Conservation (phyloP, 2,329 filamentous ascomycete species). For the Mollisiaceae sp. region DNA sequence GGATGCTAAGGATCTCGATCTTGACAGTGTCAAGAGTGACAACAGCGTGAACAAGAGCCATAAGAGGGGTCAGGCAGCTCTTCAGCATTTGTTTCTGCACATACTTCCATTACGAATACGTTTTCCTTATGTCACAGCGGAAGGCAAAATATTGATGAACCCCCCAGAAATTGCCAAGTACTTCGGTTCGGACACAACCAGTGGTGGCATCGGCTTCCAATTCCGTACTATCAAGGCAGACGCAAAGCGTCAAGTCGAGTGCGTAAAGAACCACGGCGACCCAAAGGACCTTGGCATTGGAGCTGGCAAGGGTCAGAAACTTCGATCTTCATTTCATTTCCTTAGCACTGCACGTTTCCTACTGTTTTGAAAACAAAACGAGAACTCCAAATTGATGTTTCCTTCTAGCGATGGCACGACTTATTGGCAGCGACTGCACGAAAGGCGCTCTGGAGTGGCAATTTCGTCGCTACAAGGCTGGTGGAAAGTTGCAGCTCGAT, state of each 20-base stretch:
- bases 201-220: slow-evolving; percentile 63
- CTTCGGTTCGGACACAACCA: slow-evolving; percentile 62
- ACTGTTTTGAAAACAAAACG: not conserved
- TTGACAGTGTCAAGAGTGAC: slow-evolving; percentile 27
- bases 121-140: slow-evolving; percentile 4
- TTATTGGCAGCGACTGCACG: slow-evolving; percentile 22
- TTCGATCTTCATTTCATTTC: slow-evolving; percentile 13
- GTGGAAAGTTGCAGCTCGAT: slow-evolving; percentile 53
- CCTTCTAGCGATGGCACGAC: slow-evolving; percentile 22
- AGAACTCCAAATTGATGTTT: slow-evolving; percentile 20
- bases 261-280: slow-evolving; percentile 52
- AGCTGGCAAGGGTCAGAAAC: slow-evolving; percentile 23
- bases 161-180: slow-evolving; percentile 60
- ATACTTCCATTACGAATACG: not conserved
- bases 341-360: slow-evolving; percentile 14
- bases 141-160: slow-evolving; percentile 25
- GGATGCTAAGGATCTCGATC: slow-evolving; percentile 46
- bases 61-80: slow-evolving; percentile 16
- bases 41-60: not conserved
- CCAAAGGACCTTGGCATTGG: slow-evolving; percentile 43
- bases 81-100: not conserved
- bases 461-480: slow-evolving; percentile 59
- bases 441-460: slow-evolving; percentile 55
- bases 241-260: slow-evolving; percentile 53
- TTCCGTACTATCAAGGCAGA: slow-evolving; percentile 61